A percentile compares a stretch with the other conserved stretches of the same genome.
These are phyloP conservation scores for Cyphellophora attinorum DNA, from an alignment of 2,329 filamentous ascomycete genomes.

Conservation along the genomic window DNA sequence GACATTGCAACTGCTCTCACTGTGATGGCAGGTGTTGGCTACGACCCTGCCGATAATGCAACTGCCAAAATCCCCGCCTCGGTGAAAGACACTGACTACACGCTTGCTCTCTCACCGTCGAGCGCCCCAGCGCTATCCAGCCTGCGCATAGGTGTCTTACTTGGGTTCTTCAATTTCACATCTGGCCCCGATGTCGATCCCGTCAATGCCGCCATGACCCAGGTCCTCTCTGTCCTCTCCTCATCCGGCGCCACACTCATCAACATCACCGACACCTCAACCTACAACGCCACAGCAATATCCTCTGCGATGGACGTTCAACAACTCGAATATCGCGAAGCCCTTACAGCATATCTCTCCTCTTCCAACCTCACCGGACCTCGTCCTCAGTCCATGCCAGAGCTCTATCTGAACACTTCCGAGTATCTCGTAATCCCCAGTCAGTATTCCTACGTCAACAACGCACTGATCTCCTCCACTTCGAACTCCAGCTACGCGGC, in stretches of 20 bases:
- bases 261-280: constrained; percentile 34
- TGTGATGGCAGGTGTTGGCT: constrained; percentile 8
- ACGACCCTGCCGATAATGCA: constrained; percentile 35
- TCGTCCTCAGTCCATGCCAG: no score
- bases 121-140: constrained; percentile 24
- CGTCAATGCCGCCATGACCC: constrained; percentile 45
- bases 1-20: constrained; percentile 8
- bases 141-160: constrained; percentile 39
- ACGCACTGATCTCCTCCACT: no score
- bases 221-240: constrained; percentile 36
- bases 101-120: constrained; percentile 25
- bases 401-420: no score
- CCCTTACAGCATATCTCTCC: no score
- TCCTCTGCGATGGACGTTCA: constrained; percentile 47
- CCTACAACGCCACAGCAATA: constrained; percentile 45
- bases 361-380: no score
- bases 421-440: no score
- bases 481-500: no score
- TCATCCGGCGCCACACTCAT: constrained; percentile 41
- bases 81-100: constrained; percentile 37
- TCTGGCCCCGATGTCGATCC: constrained; percentile 43
- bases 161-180: constrained; percentile 51
- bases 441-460: no score
- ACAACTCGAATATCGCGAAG: constrained; percentile 48
- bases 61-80: constrained; percentile 36